These are phyloP conservation scores for Sesbania bispinosa DNA, from an alignment of 306 rosid genomes.

Conservation along the genomic window DNA sequence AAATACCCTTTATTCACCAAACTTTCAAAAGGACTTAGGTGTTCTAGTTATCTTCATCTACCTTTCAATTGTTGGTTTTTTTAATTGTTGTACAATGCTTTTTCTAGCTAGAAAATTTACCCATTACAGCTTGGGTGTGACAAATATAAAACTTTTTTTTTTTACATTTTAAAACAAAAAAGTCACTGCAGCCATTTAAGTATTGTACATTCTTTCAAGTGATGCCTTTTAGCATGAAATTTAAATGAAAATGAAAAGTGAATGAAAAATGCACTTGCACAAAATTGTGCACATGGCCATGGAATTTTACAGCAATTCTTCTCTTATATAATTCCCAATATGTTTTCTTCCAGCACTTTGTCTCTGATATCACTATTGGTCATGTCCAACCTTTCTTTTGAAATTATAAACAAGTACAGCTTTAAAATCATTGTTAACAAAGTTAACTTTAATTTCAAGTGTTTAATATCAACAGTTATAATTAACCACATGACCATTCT, in stretches of 20 bases:
- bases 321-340: background rate
- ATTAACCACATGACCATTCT: constrained; percentile 6
- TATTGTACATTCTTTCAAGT: constrained; percentile 21
- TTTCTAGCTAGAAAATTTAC: background rate
- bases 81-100: background rate
- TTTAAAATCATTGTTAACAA: constrained; percentile 14
- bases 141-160: background rate
- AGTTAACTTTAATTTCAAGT: background rate
- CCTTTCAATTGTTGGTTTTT: background rate
- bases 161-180: constrained; percentile 17
- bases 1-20: constrained; percentile 47
- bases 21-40: constrained; percentile 25
- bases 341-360: background rate
- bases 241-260: constrained; percentile 14
- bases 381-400: background rate
- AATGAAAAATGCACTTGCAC: background rate
- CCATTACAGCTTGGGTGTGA: background rate
- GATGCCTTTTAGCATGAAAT: constrained; percentile 15
- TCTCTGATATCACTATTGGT: background rate
- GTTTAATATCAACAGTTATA: background rate
- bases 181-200: constrained; percentile 1
- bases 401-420: background rate
- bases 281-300: constrained; percentile 32
- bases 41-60: constrained; percentile 27
- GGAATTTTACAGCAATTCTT: constrained; percentile 20